Percentiles rank a stretch among this genome's conserved stretches.
phyloP scores from a whole-genome alignment of 2,329 filamentous ascomycete genomes.

The Aaosphaeria pasadenensis region DNA sequence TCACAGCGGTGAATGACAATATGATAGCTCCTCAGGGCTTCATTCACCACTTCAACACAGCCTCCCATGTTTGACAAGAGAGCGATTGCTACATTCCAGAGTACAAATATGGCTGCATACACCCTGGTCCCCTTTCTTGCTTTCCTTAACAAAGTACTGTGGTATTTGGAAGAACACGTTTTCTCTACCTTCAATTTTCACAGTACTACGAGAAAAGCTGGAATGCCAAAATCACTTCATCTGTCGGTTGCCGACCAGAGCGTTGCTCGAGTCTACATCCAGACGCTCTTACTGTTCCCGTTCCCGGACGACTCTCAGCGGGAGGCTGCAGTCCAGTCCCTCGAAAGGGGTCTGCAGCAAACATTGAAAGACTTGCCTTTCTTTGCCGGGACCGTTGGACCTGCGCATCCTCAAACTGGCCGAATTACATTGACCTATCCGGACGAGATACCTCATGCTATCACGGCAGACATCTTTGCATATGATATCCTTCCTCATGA shows the following conservation, averaged over 20 bases:
- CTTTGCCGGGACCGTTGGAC: conserved; percentile 27
- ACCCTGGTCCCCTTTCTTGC: neutral
- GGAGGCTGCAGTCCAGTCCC: conserved; percentile 23
- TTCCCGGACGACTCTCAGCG: conserved; percentile 25
- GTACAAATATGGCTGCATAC: neutral
- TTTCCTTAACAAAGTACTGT: no score
- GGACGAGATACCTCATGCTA: conserved; percentile 13
- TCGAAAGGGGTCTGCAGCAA: conserved; percentile 18
- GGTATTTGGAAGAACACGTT: no score
- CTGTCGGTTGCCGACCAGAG: conserved; percentile 30
- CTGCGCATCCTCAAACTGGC: conserved; percentile 19
- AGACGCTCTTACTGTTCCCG: conserved; percentile 28
- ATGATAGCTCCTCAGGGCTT: conserved; percentile 20
- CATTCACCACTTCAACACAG: no score
- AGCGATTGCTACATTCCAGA: neutral
- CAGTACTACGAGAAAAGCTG: no score
- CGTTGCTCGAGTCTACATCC: conserved; percentile 30
- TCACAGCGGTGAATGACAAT: conserved; percentile 23
- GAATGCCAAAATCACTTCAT: conserved; percentile 13
- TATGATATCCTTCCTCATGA: conserved; percentile 14
- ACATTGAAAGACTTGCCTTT: conserved; percentile 26
- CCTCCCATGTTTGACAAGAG: neutral
- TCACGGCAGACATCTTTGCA: conserved; percentile 14
- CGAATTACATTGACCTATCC: conserved; percentile 26
- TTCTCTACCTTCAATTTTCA: conserved; percentile 1